Percentiles rank a stretch among this genome's conserved stretches.
Evolutionary conservation across 805 yeast species (phyloP).

Genomic region (Candida dajiaensis): DNA sequence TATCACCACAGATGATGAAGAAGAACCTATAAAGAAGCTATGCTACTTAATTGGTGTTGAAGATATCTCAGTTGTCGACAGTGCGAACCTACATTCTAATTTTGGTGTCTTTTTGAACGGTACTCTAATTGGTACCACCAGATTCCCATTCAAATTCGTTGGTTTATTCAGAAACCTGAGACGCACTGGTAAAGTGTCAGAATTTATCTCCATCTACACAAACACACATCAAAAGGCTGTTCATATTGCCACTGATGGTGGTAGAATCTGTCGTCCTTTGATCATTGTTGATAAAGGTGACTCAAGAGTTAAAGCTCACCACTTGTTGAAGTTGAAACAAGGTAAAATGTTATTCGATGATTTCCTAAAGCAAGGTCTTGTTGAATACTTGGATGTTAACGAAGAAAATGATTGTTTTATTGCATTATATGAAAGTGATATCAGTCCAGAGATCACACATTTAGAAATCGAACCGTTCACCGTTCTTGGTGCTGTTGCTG

Average conservation of each 20-base stretch:
- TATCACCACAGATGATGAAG: slow-evolving; percentile 97
- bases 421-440: slow-evolving; percentile 79
- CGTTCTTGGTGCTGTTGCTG: slow-evolving; percentile 88
- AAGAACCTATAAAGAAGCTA: slow-evolving; percentile 72
- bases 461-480: slow-evolving; percentile 95
- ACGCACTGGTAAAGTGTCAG: slow-evolving; percentile 80
- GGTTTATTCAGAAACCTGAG: slow-evolving; percentile 71
- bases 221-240: slow-evolving; percentile 89
- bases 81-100: slow-evolving; percentile 74
- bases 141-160: slow-evolving; percentile 83
- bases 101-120: slow-evolving; percentile 90
- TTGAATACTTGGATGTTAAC: slow-evolving; percentile 93
- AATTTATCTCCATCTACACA: slow-evolving; percentile 84
- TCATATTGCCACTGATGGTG: slow-evolving; percentile 98
- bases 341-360: slow-evolving; percentile 90
- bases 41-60: slow-evolving; percentile 88
- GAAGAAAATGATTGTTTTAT: slow-evolving; percentile 94
- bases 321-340: slow-evolving; percentile 51
- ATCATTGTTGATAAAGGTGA: slow-evolving; percentile 75
- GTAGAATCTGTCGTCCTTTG: slow-evolving; percentile 94
- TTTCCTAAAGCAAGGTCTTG: slow-evolving; percentile 77
- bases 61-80: slow-evolving; percentile 72
- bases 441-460: slow-evolving; percentile 61
- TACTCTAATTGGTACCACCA: slow-evolving; percentile 85
- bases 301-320: slow-evolving; percentile 67